phyloP scores from a whole-genome alignment of 1,284 basidiomycete genomes.

The Sporisorium sorghi region DNA sequence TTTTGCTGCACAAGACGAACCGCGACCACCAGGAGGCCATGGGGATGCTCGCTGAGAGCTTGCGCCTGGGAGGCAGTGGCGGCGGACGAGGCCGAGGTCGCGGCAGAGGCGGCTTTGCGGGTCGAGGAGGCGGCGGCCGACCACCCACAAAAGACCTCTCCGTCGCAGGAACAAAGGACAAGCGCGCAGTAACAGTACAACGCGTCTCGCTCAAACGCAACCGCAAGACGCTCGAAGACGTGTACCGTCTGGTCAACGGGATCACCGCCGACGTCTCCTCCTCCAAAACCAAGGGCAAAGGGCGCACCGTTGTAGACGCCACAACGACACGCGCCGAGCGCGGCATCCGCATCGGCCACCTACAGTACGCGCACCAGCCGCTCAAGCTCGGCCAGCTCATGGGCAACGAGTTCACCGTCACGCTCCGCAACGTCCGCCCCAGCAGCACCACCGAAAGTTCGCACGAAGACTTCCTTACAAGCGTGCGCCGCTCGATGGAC shows the following conservation, averaged over 20 bases:
- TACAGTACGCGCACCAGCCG: constrained; percentile 82
- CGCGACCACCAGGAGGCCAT: constrained; percentile 96
- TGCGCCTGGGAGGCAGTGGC: constrained; percentile 43
- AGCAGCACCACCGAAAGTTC: constrained; percentile 15
- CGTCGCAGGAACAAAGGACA: constrained; percentile 97
- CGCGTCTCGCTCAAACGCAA: constrained; percentile 85
- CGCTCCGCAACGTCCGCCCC: constrained; percentile 77
- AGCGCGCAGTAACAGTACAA: constrained; percentile 94
- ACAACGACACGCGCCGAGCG: constrained; percentile 67
- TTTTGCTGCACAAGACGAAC: constrained; percentile 96
- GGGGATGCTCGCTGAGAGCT: constrained; percentile 76
- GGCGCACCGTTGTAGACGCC: constrained; percentile 41
- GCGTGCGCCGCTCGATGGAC: constrained; percentile 81
- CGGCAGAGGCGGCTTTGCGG: constrained; percentile 31
- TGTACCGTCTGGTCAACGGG: constrained; percentile 77
- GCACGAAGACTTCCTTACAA: constrained; percentile 51
- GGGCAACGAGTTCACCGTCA: constrained; percentile 95
- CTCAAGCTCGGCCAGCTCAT: constrained; percentile 93
- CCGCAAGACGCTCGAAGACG: constrained; percentile 81
- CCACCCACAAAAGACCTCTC: constrained; percentile 75
- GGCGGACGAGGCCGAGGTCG: constrained; percentile 37
- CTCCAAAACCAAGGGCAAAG: constrained; percentile 26
- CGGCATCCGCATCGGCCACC: constrained; percentile 87
- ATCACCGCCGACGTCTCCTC: constrained; percentile 56
- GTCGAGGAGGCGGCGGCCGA: constrained; percentile 28